Evolutionary conservation across 2,329 filamentous ascomycete genomes (phyloP).

Genomic region (Fusarium redolens): DNA sequence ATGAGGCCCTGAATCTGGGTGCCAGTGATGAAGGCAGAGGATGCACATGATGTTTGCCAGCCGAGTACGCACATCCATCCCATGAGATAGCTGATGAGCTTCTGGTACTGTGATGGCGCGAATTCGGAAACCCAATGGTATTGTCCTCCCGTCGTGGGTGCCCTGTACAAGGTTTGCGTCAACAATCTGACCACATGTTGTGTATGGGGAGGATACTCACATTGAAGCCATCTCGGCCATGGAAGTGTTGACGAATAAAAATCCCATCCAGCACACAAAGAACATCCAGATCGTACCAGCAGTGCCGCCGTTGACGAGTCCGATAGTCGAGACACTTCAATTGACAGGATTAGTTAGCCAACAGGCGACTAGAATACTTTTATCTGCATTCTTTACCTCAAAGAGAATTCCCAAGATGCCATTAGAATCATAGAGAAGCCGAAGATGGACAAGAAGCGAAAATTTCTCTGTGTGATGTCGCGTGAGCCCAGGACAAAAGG

Average conservation of each 20-base stretch:
- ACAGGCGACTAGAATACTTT: not conserved
- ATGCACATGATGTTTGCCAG: constrained; percentile 57
- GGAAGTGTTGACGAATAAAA: constrained; percentile 53
- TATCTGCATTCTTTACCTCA: constrained; percentile 44
- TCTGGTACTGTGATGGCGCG: constrained; percentile 59
- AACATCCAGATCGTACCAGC: constrained; percentile 60
- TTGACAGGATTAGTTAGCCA: not conserved
- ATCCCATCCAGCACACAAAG: constrained; percentile 54
- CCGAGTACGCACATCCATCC: constrained; percentile 59
- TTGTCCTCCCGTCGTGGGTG: constrained; percentile 68
- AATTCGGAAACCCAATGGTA: constrained; percentile 70
- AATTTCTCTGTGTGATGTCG: constrained; percentile 51
- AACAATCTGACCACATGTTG: not conserved
- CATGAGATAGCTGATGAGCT: constrained; percentile 63
- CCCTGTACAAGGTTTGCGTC: constrained; percentile 35
- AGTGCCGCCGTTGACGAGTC: constrained; percentile 56
- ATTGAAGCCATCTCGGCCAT: constrained; percentile 64
- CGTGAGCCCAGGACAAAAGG: not conserved
- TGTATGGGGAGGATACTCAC: constrained; percentile 24
- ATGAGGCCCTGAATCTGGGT: constrained; percentile 60
- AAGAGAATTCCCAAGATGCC: constrained; percentile 57
- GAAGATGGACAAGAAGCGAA: constrained; percentile 58
- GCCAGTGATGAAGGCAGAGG: constrained; percentile 55
- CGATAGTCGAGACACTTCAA: constrained; percentile 31
- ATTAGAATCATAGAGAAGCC: constrained; percentile 60